Evolutionary conservation across 257 asterid genomes (phyloP).

Genomic region (Gentiana dahurica): DNA sequence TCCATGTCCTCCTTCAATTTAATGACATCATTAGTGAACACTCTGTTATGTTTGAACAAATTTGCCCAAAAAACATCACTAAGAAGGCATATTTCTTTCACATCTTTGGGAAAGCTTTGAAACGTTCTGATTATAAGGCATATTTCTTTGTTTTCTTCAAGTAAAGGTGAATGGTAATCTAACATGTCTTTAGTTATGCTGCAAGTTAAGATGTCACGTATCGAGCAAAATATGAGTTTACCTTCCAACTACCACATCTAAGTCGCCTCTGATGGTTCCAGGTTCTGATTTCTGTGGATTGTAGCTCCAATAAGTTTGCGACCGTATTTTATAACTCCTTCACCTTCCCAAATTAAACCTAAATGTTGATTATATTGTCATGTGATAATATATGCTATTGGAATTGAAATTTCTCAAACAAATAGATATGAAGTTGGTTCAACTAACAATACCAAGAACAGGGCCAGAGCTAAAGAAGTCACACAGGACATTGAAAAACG

Average conservation of each 20-base stretch:
- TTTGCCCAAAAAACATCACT: no score
- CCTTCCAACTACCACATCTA: constrained; percentile 98
- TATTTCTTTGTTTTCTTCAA: no score
- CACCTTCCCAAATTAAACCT: constrained; percentile 99
- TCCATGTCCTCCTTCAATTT: no score
- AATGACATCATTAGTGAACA: no score
- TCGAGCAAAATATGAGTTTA: no score
- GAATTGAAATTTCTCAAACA: not conserved
- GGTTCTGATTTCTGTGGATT: constrained; percentile 99
- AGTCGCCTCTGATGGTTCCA: constrained; percentile 97
- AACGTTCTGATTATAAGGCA: no score
- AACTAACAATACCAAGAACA: constrained; percentile 86
- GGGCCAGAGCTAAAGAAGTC: constrained; percentile 99
- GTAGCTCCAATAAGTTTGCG: constrained; percentile 98
- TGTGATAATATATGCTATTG: not conserved
- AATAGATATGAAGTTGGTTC: constrained; percentile 4
- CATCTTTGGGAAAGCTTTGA: no score
- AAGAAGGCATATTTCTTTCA: no score
- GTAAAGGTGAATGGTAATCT: no score
- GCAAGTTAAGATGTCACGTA: no score
- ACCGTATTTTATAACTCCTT: constrained; percentile 92
- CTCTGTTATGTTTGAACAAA: no score
- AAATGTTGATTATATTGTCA: constrained; percentile 7
- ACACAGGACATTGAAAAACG: constrained; percentile 87
- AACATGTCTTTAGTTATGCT: no score